Base-by-base conservation (phyloP, 306 rosid species). In the Spatholobus suberectus region DNA sequence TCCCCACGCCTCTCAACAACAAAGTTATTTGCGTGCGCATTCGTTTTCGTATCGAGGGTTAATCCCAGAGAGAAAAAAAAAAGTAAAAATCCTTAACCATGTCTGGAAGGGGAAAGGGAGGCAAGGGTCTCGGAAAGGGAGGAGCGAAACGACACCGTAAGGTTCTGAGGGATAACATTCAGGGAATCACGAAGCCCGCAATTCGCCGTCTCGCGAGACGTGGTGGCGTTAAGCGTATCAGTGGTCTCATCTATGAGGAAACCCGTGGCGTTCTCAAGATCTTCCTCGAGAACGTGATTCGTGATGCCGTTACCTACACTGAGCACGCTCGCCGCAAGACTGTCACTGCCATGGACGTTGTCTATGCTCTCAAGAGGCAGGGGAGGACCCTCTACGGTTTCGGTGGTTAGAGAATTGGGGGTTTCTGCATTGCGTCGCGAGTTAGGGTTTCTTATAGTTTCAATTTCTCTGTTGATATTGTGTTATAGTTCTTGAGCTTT, bases 41-140 rank as follows among this genome's bases (percentile, higher is more conserved):
- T 29, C 78, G 1, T 13, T 21, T 5, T 10, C 2, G 5, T 0
- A 0, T 6, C 8, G 29, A 1, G 26, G 5, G 3, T 29, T 20
- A 52, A 41, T 29, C 27, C 0, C 5, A 4, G 49, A 43, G 37
- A 43, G 35, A 69, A 6, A 40, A 3, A 38, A 54, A 7, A 10
- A 18, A 6, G 26, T 0, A 7, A 10, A 18, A 6, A 35, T 0
- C 51, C 7, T 9, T 8, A 34, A 24, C 1, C 66, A 90, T 90
- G 93, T 90, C 93, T 10, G 93, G 93, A 76, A 88, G 93, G 84
- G 93, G 93, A n/a, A 90, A 90, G 6, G 91, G 93, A 35, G 93
- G 91, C 0, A 90, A 90, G 65, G 93, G 93, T 0, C 77, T 90
- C 0, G 93, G 91, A 82, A 90, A 90, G 85, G 94, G 94, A 65